Base-by-base conservation (phyloP, 169 alveolate genomes). In the Fabrea salina region DNA sequence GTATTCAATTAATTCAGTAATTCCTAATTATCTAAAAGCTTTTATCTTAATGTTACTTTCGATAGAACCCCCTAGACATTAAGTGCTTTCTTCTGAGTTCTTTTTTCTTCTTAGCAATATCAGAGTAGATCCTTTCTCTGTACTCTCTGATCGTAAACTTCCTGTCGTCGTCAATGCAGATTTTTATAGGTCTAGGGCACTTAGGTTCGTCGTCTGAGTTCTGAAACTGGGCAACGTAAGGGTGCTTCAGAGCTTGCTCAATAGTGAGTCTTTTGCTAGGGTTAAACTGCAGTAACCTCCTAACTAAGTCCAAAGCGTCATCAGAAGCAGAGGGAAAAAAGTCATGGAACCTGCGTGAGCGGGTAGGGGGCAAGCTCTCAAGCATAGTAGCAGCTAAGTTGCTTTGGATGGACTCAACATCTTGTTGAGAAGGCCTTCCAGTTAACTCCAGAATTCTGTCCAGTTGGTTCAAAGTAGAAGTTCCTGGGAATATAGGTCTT, bases 401-500 rank as follows among this genome's bases (percentile, higher is more conserved):
- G 13, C 97, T 89, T 59, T 92, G 91, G 33, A 96, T 88, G 39
- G 98, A 86, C 43, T 94, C 98, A 71, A 96, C 88, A 83, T 97
- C 99, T 75, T 93, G 97, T 44, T 82, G 81, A n/a, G 92, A 54
- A 1, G 99, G 98, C 79, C 91, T 93, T 0, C 98, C 99, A n/a
- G 97, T 95, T n/a, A 97, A 87, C 72, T 95, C 93, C 72, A 97
- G 86, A 32, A 98, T 96, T 68, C 95, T 85, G 49, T 96, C 98
- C 39, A 97, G 92, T 71, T 98, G 99, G 80, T 97, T 97, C 83
- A 97, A 88, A n/a, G 99, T 98, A n/a, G 99, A 95, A 27, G 98
- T 95, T 5, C 99, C 99, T 39, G 99, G 99, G 82, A 98, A 98
- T 64, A 97, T 88, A 5, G 99, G 99, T 44, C 95, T 97, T 3